A percentile compares a stretch with the other conserved stretches of the same genome.
Conservation (phyloP, 768 basidiomycete genomes). For the Gymnopilus dilepis region DNA sequence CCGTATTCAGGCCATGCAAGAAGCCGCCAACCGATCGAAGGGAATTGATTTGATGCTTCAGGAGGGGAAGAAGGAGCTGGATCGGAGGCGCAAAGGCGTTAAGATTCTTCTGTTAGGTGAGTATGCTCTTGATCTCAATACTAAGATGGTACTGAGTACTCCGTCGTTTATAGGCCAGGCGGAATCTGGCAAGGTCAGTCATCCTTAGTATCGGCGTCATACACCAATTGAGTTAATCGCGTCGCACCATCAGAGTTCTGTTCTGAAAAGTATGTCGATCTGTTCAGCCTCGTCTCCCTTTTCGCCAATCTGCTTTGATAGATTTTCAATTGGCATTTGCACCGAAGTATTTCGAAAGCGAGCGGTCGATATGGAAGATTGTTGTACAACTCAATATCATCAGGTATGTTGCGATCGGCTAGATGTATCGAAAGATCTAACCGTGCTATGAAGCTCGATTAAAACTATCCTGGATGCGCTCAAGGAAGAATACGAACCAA, state of each 20-base stretch:
- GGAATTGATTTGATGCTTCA: constrained; percentile 55
- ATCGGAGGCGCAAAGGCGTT: constrained; percentile 54
- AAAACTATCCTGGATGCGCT: constrained; percentile 61
- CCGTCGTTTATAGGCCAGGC: constrained; percentile 50
- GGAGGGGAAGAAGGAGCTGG: constrained; percentile 49
- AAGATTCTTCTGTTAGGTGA: constrained; percentile 63
- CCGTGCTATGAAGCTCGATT: constrained; percentile 48
- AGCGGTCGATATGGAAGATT: constrained; percentile 63
- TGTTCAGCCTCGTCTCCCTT: background rate
- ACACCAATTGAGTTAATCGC: background rate
- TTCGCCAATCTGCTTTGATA: constrained; percentile 27
- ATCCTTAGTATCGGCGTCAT: background rate
- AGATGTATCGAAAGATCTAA: background rate
- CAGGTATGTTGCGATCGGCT: constrained; percentile 39
- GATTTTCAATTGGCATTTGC: constrained; percentile 75
- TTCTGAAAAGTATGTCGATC: constrained; percentile 45
- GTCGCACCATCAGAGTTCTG: constrained; percentile 45
- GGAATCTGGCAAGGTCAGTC: constrained; percentile 58
- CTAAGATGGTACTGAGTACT: background rate
- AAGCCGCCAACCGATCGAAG: constrained; percentile 48
- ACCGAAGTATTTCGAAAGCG: constrained; percentile 61
- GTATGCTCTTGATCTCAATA: constrained; percentile 1
- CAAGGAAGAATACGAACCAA: constrained; percentile 47
- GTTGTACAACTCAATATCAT: constrained; percentile 76
- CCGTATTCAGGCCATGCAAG: constrained; percentile 41